Conservation (phyloP, 305 asterid species). For the Andrographis paniculata region DNA sequence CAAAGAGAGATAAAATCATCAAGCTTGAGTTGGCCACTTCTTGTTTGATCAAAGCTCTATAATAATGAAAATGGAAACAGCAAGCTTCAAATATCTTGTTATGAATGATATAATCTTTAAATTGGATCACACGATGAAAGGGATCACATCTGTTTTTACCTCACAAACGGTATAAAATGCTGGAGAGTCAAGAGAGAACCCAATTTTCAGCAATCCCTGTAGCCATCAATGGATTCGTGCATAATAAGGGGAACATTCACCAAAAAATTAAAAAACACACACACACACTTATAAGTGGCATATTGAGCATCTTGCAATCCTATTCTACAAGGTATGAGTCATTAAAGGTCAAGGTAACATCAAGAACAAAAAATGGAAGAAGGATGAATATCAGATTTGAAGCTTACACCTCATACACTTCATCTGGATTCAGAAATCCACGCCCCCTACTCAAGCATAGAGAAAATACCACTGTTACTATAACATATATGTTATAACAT, state of each 20-base stretch:
- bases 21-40: slow-evolving; percentile 63
- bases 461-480: slow-evolving; percentile 16
- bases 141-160: slow-evolving; percentile 32
- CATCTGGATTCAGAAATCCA: slow-evolving; percentile 74
- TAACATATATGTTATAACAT: slow-evolving; percentile 8
- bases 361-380: slow-evolving; percentile 4
- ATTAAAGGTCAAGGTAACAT: slow-evolving; percentile 12
- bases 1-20: slow-evolving; percentile 72
- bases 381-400: slow-evolving; percentile 2
- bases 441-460: slow-evolving; percentile 50
- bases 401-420: slow-evolving; percentile 50
- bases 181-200: slow-evolving; percentile 69
- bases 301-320: slow-evolving; percentile 3
- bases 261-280: slow-evolving; percentile 4
- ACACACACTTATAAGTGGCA: too few species aligned
- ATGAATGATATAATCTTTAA: slow-evolving; percentile 5
- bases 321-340: slow-evolving; percentile 1
- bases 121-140: background rate
- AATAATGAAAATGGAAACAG: slow-evolving; percentile 17
- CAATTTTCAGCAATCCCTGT: slow-evolving; percentile 69
- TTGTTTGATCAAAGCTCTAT: slow-evolving; percentile 72
- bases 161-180: slow-evolving; percentile 81
- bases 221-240: slow-evolving; percentile 15
- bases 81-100: slow-evolving; percentile 12
- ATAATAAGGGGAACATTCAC: slow-evolving; percentile 7